Base-by-base conservation (phyloP, 108 stramenopile genomes). In the Fistulifera solaris region DNA sequence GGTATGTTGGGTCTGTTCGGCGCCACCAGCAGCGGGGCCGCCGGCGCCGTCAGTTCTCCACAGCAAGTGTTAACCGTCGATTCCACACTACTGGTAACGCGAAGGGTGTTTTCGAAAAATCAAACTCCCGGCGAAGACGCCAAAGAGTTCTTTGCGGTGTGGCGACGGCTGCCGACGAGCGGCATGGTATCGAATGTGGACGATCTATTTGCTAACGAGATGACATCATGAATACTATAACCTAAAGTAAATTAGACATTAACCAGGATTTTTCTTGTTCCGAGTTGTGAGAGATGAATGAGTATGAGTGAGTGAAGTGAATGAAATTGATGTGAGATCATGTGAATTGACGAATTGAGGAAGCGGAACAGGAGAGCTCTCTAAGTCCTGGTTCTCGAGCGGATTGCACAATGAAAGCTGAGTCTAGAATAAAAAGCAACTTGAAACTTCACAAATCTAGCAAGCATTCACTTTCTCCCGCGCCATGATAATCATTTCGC, bases 21-120 rank as follows among this genome's bases (percentile, higher is more conserved):
- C 7, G 72, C 53, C 18, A 70, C 42, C 18, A 61, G 51, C 38
- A 49, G 48, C 23, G 72, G 78, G 24, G 56, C 65, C 22, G 55
- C 65, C 0, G 75, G 59, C 0, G 59, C 78, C 27, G 72, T 78
- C n/a, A 42, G 59, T 14, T 13, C 42, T 10, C 73, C 73, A 0
- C 89, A 85, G 43, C 89, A 91, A 63, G 67, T 87, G 24, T 68
- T 91, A 27, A 70, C 74, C 5, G 89, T 87, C 17, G 89, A 91
- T 59, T 81, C 85, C 22, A 52, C 58, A 0, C 52, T 91, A 24
- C 69, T 91, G 21, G 58, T 91, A 2, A 91, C 89, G 0, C 60
- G 83, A 44, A 54, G 54, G 15, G 50, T 67, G 44, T 22, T 11
- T 8, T 12, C 47, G 46, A 62, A 61, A 26, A 59, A 62, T 21